phyloP scores from a whole-genome alignment of 139 green algal genomes.

The Micractinium conductrix region DNA sequence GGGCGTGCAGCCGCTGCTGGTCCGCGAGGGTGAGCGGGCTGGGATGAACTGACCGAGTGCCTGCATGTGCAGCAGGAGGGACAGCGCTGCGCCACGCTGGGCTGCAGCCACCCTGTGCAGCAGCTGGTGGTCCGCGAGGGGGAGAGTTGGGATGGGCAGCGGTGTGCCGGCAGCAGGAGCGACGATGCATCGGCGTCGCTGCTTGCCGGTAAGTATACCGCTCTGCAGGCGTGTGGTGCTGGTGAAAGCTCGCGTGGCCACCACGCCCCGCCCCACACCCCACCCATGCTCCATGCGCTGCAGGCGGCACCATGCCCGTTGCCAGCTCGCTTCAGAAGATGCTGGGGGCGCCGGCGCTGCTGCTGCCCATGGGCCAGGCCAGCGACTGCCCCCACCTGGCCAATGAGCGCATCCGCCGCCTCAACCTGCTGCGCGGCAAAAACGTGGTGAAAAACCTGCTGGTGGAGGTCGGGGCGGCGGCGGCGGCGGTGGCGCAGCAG shows the following conservation, averaged over 20 bases:
- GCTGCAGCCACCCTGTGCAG: too few species aligned
- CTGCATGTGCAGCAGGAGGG: too few species aligned
- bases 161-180: too few species aligned
- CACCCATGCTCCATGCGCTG: slow-evolving; percentile 50
- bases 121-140: too few species aligned
- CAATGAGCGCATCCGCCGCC: slow-evolving; percentile 87
- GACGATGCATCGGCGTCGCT: too few species aligned
- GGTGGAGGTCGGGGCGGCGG: slow-evolving; percentile 24
- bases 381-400: slow-evolving; percentile 88
- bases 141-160: too few species aligned
- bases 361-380: slow-evolving; percentile 88
- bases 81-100: too few species aligned
- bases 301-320: slow-evolving; percentile 92
- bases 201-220: too few species aligned
- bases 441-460: slow-evolving; percentile 78
- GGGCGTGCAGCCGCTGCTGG: slow-evolving; percentile 78
- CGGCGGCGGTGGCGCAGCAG: neutral
- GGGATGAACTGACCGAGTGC: neutral
- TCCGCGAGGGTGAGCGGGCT: slow-evolving; percentile 71
- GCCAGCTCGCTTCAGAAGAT: slow-evolving; percentile 86
- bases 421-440: slow-evolving; percentile 89
- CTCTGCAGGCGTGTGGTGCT: too few species aligned
- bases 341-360: slow-evolving; percentile 85
- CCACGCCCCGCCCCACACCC: too few species aligned
- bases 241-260: too few species aligned